Evolutionary conservation across 345 rosid genomes (phyloP), one percentile per base, ranked within the genome.

Genomic region (Gossypium longicalyx): DNA sequence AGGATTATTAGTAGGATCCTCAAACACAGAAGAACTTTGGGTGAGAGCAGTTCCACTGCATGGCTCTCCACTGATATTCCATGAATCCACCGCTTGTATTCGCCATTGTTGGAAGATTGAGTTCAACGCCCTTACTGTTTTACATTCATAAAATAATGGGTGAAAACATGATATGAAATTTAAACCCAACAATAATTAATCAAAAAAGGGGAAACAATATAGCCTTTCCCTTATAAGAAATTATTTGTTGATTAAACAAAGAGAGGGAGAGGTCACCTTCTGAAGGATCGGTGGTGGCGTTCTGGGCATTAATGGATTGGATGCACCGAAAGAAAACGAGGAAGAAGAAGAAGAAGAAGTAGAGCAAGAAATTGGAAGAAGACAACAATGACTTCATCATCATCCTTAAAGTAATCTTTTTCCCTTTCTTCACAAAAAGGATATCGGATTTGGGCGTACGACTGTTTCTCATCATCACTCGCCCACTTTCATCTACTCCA

Each of bases 1-100:
- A 22, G 88, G 89, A 15, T 86, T 84, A 80, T 43, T 77, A 10
- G 11, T 0, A 0, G 1, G 1, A 58, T 77, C 73, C 71, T 76
- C 79, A 52, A 82, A 81, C 52, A 68, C 7, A 25, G 83, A 7
- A 9, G 25, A 72, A 7, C 70, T 15, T 66, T 27, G 56, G 17
- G 53, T 72, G 9, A 74, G 53, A 63, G 94, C 89, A 7, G 57
- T 70, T 62, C 89, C 89, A 69, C 72, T 82, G 83, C 92, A 89
- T 1, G 81, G 85, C 16, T 85, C 82, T 73, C 90, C 90, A 38
- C 81, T 83, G 19, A 56, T 76, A 76, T 87, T 89, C 91, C 91
- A 89, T 11, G 8, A 56, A 0, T 16, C 2, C 9, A 51, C 44
- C 0, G 90, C 81, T 62, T 76, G n/a, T 23, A 75, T 73, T 3